These are phyloP conservation scores for Papiliotrema terrestris DNA, from an alignment of 1,284 basidiomycete species.

Conservation along the genomic window DNA sequence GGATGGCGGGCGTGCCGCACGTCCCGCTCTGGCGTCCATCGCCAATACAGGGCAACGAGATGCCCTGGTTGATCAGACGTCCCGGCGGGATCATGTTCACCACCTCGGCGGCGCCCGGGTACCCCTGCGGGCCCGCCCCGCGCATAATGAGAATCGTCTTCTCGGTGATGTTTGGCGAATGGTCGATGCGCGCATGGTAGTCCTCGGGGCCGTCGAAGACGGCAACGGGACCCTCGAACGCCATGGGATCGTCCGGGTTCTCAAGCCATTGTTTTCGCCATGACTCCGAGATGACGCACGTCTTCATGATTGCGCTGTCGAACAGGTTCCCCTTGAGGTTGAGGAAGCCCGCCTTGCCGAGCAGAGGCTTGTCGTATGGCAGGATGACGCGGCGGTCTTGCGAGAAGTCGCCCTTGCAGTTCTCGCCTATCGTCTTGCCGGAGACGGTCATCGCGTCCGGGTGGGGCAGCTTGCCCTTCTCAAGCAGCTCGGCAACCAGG, in stretches of 20 bases:
- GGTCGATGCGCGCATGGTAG: conserved; percentile 44
- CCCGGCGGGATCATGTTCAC: conserved; percentile 50
- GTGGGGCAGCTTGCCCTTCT: conserved; percentile 35
- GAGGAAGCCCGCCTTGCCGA: conserved; percentile 44
- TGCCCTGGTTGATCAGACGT: conserved; percentile 44
- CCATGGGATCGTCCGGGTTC: conserved; percentile 45
- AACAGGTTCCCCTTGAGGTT: conserved; percentile 46
- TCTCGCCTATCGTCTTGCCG: conserved; percentile 34
- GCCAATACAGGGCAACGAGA: conserved; percentile 46
- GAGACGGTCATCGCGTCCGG: conserved; percentile 40
- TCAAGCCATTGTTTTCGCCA: conserved; percentile 45
- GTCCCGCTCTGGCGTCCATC: conserved; percentile 49
- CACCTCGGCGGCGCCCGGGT: conserved; percentile 46
- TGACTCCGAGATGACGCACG: conserved; percentile 42
- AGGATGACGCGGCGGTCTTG: conserved; percentile 43
- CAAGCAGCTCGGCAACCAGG: conserved; percentile 40
- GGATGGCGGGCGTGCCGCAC: conserved; percentile 45
- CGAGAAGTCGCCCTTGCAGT: conserved; percentile 40
- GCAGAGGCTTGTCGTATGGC: conserved; percentile 38
- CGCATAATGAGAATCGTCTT: conserved; percentile 46
- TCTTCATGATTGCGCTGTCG: conserved; percentile 50
- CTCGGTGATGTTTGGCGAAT: conserved; percentile 23
- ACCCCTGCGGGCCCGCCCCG: conserved; percentile 45
- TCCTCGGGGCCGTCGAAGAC: conserved; percentile 50
- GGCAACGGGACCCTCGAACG: conserved; percentile 48